phyloP scores from a whole-genome alignment of 805 yeast genomes.

The Saccharomyces jurei region DNA sequence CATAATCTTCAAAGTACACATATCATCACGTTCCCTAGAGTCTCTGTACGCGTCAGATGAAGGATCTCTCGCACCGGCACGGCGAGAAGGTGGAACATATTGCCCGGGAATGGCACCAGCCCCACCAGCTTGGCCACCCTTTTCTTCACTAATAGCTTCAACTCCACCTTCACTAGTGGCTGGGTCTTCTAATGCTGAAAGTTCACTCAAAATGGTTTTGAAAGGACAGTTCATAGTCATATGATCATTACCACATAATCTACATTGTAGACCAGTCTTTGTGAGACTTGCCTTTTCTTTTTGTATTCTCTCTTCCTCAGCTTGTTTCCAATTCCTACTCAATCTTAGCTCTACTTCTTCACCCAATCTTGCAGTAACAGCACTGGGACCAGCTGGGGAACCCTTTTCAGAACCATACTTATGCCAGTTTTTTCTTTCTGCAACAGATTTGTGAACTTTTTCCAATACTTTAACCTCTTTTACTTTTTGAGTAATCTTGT shows the following conservation, averaged over 20 bases:
- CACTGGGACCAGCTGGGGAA: constrained; percentile 77
- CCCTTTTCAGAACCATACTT: constrained; percentile 78
- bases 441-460: constrained; percentile 75
- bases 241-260: constrained; percentile 91
- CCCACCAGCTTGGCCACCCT: constrained; percentile 30
- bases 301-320: constrained; percentile 58
- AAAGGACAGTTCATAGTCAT: constrained; percentile 92
- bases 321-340: constrained; percentile 69
- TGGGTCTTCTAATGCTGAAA: constrained; percentile 35
- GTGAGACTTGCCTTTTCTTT: constrained; percentile 38
- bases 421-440: constrained; percentile 80
- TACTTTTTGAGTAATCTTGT: constrained; percentile 79
- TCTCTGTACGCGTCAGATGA: constrained; percentile 35
- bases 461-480: constrained; percentile 70
- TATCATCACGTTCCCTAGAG: constrained; percentile 67
- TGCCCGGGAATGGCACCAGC: constrained; percentile 30
- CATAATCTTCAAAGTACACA: constrained; percentile 80
- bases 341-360: constrained; percentile 73
- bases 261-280: constrained; percentile 56
- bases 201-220: constrained; percentile 69
- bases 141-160: constrained; percentile 23
- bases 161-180: constrained; percentile 29
- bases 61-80: constrained; percentile 36
- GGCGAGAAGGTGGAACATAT: constrained; percentile 56
- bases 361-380: constrained; percentile 79